Conservation (phyloP, 306 rosid species). For the Quercus variabilis region DNA sequence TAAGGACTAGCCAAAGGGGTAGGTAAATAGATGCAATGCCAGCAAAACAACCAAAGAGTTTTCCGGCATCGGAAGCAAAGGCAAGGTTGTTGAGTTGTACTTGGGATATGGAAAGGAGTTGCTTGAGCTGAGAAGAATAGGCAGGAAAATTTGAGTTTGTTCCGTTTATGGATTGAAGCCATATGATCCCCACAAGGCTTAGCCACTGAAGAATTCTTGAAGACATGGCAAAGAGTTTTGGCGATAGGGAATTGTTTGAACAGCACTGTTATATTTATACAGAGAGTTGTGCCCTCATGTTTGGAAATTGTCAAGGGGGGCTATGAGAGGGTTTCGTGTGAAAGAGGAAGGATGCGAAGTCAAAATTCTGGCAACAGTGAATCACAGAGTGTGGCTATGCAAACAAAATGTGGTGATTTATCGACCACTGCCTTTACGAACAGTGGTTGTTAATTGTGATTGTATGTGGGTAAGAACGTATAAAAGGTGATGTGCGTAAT, state of each 20-base stretch:
- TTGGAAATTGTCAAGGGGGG: neutral
- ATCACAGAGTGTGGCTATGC: conserved; percentile 2
- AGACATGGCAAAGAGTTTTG: conserved; percentile 34
- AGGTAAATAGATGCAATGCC: conserved; percentile 69
- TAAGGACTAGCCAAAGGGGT: conserved; percentile 83
- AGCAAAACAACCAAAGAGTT: conserved; percentile 73
- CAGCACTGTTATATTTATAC: neutral
- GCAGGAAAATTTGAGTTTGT: conserved; percentile 87
- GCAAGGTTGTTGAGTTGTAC: conserved; percentile 83
- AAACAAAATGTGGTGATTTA: conserved; percentile 25
- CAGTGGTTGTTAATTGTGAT: neutral
- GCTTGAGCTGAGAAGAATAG: conserved; percentile 75
- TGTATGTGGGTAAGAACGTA: neutral
- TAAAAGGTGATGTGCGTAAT: neutral
- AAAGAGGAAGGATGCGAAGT: neutral
- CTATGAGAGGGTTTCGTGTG: conserved; percentile 4
- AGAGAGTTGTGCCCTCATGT: neutral
- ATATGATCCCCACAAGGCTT: conserved; percentile 70
- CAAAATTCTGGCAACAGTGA: neutral
- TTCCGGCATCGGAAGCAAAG: conserved; percentile 93
- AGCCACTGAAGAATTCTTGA: conserved; percentile 67
- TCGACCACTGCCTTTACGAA: conserved; percentile 18
- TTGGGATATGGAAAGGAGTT: conserved; percentile 68
- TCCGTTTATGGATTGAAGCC: conserved; percentile 91
- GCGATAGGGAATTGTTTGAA: neutral